phyloP scores from a whole-genome alignment of 768 basidiomycete species.

The Termitomyces sp. region DNA sequence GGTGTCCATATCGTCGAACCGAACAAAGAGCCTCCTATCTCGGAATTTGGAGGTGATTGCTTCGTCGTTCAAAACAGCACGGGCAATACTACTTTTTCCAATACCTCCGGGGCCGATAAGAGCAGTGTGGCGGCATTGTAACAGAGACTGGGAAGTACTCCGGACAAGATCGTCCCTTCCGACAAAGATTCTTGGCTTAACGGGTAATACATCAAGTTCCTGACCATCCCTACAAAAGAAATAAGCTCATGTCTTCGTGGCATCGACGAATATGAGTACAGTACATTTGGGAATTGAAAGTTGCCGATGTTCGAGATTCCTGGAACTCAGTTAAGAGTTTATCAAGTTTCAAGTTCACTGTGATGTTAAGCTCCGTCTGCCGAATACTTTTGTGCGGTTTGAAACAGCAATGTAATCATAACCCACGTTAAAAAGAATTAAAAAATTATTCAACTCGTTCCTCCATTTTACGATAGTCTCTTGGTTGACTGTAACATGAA shows the following conservation, averaged over 20 bases:
- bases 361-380: conserved; percentile 10
- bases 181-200: neutral
- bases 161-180: neutral
- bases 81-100: neutral
- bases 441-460: conserved; percentile 4
- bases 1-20: no score
- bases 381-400: neutral
- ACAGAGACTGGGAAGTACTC: neutral
- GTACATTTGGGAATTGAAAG: neutral
- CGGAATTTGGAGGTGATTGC: neutral
- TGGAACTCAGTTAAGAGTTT: conserved; percentile 5
- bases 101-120: neutral
- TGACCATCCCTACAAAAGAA: neutral
- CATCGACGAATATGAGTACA: neutral
- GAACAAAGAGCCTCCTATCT: no score
- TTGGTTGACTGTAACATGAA: conserved; percentile 12
- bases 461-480: conserved; percentile 11
- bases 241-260: neutral
- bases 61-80: neutral
- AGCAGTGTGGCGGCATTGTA: neutral
- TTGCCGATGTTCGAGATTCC: conserved; percentile 1
- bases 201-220: neutral
- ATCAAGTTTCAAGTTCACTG: conserved; percentile 12
- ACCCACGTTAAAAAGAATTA: conserved; percentile 13
- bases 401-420: neutral